A percentile compares a stretch with the other conserved stretches of the same genome.
phyloP scores from a whole-genome alignment of 495 filamentous ascomycete species.

The Extremus antarcticus region DNA sequence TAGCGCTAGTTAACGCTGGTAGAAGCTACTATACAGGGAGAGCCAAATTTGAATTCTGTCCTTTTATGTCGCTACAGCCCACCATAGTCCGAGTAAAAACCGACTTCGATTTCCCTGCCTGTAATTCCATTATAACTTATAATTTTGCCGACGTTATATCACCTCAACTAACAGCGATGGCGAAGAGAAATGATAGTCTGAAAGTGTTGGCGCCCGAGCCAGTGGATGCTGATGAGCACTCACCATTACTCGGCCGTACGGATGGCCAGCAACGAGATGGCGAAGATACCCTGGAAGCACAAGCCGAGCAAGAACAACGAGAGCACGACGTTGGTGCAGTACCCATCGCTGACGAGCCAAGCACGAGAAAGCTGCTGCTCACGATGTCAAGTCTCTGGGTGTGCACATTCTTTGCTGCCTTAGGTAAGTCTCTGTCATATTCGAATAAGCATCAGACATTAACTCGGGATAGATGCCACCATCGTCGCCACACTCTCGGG shows the following conservation, averaged over 20 bases:
- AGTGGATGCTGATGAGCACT: constrained; percentile 7
- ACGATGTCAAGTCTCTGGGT: constrained; percentile 54
- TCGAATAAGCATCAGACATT: background rate
- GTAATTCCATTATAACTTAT: background rate
- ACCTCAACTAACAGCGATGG: background rate
- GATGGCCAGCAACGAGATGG: background rate
- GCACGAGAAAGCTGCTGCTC: constrained; percentile 36
- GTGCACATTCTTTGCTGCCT: constrained; percentile 72
- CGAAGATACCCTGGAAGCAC: constrained; percentile 15
- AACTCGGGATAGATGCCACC: constrained; percentile 55
- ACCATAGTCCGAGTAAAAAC: no score
- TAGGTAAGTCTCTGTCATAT: constrained; percentile 35
- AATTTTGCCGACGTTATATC: background rate
- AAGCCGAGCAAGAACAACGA: constrained; percentile 12
- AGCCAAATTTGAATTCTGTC: no score
- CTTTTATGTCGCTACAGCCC: no score
- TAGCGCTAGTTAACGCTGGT: no score
- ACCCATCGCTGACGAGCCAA: constrained; percentile 35
- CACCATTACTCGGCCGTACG: constrained; percentile 6
- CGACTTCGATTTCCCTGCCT: background rate
- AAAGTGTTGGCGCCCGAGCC: constrained; percentile 12
- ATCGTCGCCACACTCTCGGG: constrained; percentile 79
- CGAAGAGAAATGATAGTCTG: constrained; percentile 4
- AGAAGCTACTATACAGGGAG: no score
- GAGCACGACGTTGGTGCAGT: constrained; percentile 11